Percentiles rank a stretch among this genome's conserved stretches.
Conservation (phyloP, 495 filamentous ascomycete genomes). For the Tuber brumale region DNA sequence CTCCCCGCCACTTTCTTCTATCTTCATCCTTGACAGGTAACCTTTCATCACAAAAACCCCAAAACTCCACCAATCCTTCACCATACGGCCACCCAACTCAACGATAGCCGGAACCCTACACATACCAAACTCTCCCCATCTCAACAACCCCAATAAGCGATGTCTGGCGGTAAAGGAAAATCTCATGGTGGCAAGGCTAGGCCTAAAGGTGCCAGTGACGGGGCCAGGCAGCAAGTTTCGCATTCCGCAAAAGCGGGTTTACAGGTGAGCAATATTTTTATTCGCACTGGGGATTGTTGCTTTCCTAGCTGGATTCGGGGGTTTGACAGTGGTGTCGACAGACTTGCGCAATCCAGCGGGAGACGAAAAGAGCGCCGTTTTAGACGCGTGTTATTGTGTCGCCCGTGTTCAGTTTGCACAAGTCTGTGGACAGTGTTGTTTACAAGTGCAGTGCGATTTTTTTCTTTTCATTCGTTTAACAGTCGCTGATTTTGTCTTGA, state of each 20-base stretch:
- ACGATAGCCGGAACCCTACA: neutral
- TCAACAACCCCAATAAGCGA: conserved; percentile 31
- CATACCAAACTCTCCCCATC: neutral
- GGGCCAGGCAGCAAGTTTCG: conserved; percentile 88
- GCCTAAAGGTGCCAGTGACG: conserved; percentile 75
- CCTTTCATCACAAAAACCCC: neutral
- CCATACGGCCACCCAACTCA: neutral
- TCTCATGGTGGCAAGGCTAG: conserved; percentile 85
- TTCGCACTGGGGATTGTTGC: conserved; percentile 30
- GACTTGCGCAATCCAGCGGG: neutral
- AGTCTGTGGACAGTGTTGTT: conserved; percentile 15
- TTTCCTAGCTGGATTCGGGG: conserved; percentile 12
- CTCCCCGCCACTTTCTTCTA: neutral
- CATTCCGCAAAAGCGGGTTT: conserved; percentile 97
- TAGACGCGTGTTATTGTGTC: conserved; percentile 26
- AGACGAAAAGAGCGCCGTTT: conserved; percentile 9
- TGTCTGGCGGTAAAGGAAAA: conserved; percentile 90
- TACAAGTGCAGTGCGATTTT: conserved; percentile 12
- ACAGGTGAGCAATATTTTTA: conserved; percentile 65
- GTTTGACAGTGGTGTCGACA: conserved; percentile 12
- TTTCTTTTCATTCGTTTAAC: neutral
- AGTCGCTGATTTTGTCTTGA: conserved; percentile 42
- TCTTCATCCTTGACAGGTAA: neutral
- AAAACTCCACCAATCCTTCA: neutral
- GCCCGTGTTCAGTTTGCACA: conserved; percentile 8